Evolutionary conservation across 2,329 filamentous ascomycete species (phyloP), one percentile per base, ranked within the genome.

Genomic region (Aspergillus ibericus): DNA sequence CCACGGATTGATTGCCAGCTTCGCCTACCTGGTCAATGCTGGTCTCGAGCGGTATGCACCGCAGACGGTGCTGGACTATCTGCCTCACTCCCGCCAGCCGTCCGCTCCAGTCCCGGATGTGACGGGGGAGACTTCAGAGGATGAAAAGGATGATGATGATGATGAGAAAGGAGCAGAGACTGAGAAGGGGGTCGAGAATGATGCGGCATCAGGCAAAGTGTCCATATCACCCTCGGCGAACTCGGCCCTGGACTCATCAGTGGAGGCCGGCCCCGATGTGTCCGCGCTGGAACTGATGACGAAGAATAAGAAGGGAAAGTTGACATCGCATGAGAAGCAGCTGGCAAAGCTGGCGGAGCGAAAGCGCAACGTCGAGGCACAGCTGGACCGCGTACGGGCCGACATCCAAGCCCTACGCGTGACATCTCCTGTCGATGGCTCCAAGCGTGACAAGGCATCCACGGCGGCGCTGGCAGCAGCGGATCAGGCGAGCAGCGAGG

Each of bases 41-140:
- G 66, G 76, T 65, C 22, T 86, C 70, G 82, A 82, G 76, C 68
- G 80, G 71, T 67, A 78, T 70, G 71, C 84, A 73, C 75, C 83
- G 71, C 75, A 82, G 77, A 71, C 76, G 65, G 56, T 85, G 71
- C 32, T 81, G 66, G 61, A 81, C 74, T 77, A 80, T 71, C 68
- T 87, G 77, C 73, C 75, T 12, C 66, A 70, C 34, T 58, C 64
- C 35, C 59, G 52, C 36, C 58, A 61, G 42, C 42, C 53, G 18
- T 67, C 67, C 16, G 35, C 54, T 22, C 16, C 27, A 10, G 16
- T 27, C 10, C 22, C 53, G 2, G 34, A 48, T 25, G 22, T 3
- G 16, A 40, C 40, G n/a, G 35, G 22, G n/a, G n/a, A n/a, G n/a
- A n/a, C n/a, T n/a, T n/a, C n/a, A n/a, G n/a, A n/a, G n/a, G n/a